These are phyloP conservation scores for Candida labiduridarum DNA, from an alignment of 1,139 yeast species.

Conservation along the genomic window DNA sequence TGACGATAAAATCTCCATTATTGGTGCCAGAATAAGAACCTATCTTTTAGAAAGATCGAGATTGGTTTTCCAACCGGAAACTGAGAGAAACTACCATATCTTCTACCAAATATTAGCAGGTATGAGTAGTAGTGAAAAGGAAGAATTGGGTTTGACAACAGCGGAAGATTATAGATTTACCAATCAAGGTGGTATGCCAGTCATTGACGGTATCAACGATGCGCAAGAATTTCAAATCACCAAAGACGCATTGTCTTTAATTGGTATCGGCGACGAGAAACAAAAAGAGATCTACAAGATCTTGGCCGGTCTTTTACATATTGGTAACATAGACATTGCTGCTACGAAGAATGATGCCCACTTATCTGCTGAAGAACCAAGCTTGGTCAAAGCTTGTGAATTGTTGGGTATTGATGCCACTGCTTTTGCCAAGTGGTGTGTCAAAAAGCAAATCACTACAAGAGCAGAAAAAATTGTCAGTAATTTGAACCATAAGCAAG, in stretches of 20 bases:
- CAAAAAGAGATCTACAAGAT: slow-evolving; percentile 76
- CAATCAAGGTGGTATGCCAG: slow-evolving; percentile 85
- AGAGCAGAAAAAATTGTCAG: slow-evolving; percentile 90
- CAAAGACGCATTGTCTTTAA: slow-evolving; percentile 70
- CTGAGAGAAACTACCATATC: slow-evolving; percentile 93
- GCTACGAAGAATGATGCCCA: slow-evolving; percentile 87
- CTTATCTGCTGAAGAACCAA: slow-evolving; percentile 84
- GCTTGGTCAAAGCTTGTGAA: slow-evolving; percentile 79
- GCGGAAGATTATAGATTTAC: slow-evolving; percentile 79
- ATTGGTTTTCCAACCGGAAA: slow-evolving; percentile 85
- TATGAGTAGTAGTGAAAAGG: slow-evolving; percentile 60
- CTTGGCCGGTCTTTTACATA: slow-evolving; percentile 86
- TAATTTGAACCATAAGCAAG: slow-evolving; percentile 81
- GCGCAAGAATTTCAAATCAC: slow-evolving; percentile 75
- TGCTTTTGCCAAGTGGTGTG: slow-evolving; percentile 86
- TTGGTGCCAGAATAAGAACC: slow-evolving; percentile 93
- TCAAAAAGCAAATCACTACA: slow-evolving; percentile 91
- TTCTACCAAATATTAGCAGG: slow-evolving; percentile 91
- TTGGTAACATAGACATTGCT: slow-evolving; percentile 89
- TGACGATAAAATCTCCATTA: slow-evolving; percentile 70
- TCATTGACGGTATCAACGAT: slow-evolving; percentile 81
- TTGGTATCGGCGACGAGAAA: slow-evolving; percentile 65
- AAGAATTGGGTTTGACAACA: slow-evolving; percentile 57
- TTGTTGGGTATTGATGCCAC: slow-evolving; percentile 79
- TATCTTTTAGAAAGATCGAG: slow-evolving; percentile 92